A percentile compares a stretch with the other conserved stretches of the same genome.
Evolutionary conservation across 371 early-diverging fungal genomes (phyloP).

Genomic region (Mycotypha africana): DNA sequence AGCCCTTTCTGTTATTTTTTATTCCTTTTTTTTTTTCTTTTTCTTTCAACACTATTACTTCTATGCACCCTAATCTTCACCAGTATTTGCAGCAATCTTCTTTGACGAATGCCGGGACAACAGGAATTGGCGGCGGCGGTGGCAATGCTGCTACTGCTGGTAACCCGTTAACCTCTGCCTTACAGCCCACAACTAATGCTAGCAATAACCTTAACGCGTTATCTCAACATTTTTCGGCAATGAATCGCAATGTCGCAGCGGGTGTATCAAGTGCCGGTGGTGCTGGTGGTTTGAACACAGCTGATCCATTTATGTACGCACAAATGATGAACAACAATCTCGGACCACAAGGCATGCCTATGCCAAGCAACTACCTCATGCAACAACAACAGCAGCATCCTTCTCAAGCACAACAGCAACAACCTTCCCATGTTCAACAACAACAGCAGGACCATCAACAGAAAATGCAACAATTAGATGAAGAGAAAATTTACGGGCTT

Average conservation of each 20-base stretch:
- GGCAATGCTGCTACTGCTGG: too few relatives aligned
- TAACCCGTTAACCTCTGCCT: conserved; percentile 15
- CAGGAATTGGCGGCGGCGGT: too few relatives aligned
- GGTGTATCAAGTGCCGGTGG: too few relatives aligned
- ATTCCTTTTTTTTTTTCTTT: not conserved
- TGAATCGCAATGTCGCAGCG: conserved; percentile 2
- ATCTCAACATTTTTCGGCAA: conserved; percentile 33
- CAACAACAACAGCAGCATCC: conserved; percentile 25
- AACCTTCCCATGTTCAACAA: conserved; percentile 10
- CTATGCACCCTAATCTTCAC: conserved; percentile 30
- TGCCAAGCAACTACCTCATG: conserved; percentile 13
- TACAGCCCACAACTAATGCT: conserved; percentile 8
- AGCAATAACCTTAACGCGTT: conserved; percentile 24
- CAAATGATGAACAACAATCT: conserved; percentile 23
- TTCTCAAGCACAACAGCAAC: conserved; percentile 19
- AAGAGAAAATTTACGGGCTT: conserved; percentile 83
- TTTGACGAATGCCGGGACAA: too few relatives aligned
- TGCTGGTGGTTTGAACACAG: conserved; percentile 11
- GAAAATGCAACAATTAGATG: conserved; percentile 53
- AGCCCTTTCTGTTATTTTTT: too few relatives aligned
- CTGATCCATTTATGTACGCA: conserved; percentile 23
- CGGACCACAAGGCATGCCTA: conserved; percentile 15
- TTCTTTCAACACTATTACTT: not conserved
- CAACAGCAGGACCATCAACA: conserved; percentile 19
- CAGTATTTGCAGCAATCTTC: conserved; percentile 36